phyloP scores from a whole-genome alignment of 768 basidiomycete species.

The Trametes gibbosa region DNA sequence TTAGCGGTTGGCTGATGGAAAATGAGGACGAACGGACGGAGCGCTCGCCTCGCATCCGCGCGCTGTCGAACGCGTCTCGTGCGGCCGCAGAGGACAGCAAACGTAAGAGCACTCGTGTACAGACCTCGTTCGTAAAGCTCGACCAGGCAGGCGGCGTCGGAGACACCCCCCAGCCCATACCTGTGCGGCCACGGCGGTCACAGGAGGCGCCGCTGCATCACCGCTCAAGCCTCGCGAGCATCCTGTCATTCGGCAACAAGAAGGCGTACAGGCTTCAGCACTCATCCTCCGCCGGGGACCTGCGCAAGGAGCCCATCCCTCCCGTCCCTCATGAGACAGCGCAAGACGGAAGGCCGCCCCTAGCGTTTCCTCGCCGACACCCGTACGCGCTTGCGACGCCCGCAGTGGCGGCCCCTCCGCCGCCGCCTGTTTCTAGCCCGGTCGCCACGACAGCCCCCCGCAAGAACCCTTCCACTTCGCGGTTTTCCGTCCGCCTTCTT shows the following conservation, averaged over 20 bases:
- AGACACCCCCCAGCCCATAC: constrained; percentile 47
- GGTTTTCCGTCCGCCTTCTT: constrained; percentile 27
- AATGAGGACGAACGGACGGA: constrained; percentile 13
- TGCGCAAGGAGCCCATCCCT: constrained; percentile 14
- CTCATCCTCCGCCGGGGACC: constrained; percentile 21
- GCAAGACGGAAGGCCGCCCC: neutral
- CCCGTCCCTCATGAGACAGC: neutral
- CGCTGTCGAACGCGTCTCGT: constrained; percentile 41
- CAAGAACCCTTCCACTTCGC: constrained; percentile 16
- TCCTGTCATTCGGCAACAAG: constrained; percentile 46
- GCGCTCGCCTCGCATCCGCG: constrained; percentile 27
- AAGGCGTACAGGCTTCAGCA: constrained; percentile 19
- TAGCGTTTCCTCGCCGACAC: constrained; percentile 33
- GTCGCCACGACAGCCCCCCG: constrained; percentile 16
- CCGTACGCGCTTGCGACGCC: constrained; percentile 51
- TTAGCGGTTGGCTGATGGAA: constrained; percentile 28
- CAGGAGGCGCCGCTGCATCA: constrained; percentile 13
- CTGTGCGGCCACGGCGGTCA: constrained; percentile 27
- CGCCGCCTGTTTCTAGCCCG: constrained; percentile 16
- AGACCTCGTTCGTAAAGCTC: constrained; percentile 42
- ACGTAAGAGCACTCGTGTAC: constrained; percentile 11
- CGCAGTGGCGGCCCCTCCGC: constrained; percentile 14
- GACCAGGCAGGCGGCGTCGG: constrained; percentile 60
- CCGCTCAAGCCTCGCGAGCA: constrained; percentile 47
- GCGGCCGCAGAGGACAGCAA: constrained; percentile 5